Evolutionary conservation across 2,329 filamentous ascomycete genomes (phyloP), one percentile per base, ranked within the genome.

Genomic region (Penicillium sp.): DNA sequence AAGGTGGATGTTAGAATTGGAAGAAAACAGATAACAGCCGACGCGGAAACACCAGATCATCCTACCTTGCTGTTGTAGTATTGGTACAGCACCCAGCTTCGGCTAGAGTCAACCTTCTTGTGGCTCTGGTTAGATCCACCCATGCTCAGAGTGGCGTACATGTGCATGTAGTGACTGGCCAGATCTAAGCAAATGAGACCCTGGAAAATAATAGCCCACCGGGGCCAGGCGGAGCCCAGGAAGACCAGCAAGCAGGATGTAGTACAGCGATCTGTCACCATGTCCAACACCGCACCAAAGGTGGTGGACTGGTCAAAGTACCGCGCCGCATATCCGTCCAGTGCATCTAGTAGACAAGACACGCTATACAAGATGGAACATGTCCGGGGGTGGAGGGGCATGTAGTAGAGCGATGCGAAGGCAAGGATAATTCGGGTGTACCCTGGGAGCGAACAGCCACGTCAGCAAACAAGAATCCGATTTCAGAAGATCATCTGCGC

Each of bases 251-350:
- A 80, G 76, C 95, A 99, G 2, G 93, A 88, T 3, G 95, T 99
- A 29, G 93, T 98, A 82, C 95, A 98, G 59, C 95, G 89, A 77
- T 99, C 95, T 19, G 95, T 99, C 60, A 99, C 93, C 95, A 99
- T 99, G 80, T 99, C 95, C 62, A 99, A 84, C 33, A 99, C 93
- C 31, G 93, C 95, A 62, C 95, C 95, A 75, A 99, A 99, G 63
- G 90, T 90, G 54, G 95, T 98, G 37, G 91, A 93, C 77, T 99
- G 95, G 69, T 96, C 86, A 74, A 93, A 88, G 69, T 85, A 81
- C 48, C 91, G 88, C 57, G 95, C 95, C n/a, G 93, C 93, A 68
- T 93, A 89, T 68, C 95, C 95, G 73, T 99, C 95, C 62, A 98
- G 85, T 46, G 93, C 95, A 74, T 99, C 95, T 64, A 99, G 89